These are phyloP conservation scores for Penicillium sp. DNA, from an alignment of 2,329 filamentous ascomycete genomes.

Conservation along the genomic window DNA sequence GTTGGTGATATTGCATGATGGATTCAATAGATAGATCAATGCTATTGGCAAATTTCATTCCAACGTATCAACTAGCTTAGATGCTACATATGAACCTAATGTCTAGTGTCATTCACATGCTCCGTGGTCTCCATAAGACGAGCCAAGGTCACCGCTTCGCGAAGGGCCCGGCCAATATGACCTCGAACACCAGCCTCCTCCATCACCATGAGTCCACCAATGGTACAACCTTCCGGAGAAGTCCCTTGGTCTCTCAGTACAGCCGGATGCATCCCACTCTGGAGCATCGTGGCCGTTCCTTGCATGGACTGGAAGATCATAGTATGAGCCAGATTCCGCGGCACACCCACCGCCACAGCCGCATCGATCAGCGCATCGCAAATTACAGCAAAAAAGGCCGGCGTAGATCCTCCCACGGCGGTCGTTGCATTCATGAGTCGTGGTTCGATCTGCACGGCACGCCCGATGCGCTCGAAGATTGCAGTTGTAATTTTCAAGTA, in stretches of 20 bases:
- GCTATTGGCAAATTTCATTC: no score
- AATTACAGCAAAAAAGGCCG: conserved; percentile 62
- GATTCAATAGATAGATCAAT: not conserved
- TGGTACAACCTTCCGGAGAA: conserved; percentile 65
- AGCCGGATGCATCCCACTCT: conserved; percentile 61
- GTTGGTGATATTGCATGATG: not conserved
- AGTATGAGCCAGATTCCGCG: conserved; percentile 58
- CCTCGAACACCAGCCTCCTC: conserved; percentile 60
- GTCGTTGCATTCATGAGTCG: conserved; percentile 59
- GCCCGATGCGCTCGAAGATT: conserved; percentile 57
- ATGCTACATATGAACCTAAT: conserved; percentile 9
- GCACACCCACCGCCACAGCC: conserved; percentile 63
- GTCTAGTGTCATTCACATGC: conserved; percentile 29
- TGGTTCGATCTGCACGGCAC: conserved; percentile 53
- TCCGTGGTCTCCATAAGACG: conserved; percentile 49
- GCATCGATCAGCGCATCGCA: conserved; percentile 63
- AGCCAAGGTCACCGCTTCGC: conserved; percentile 62
- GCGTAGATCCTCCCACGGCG: conserved; percentile 62
- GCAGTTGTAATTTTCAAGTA: conserved; percentile 36
- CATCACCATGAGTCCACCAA: conserved; percentile 61
- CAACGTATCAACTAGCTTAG: not conserved
- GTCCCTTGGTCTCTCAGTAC: conserved; percentile 61
- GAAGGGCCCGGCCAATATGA: conserved; percentile 55
- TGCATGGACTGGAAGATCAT: conserved; percentile 66
- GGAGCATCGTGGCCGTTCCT: conserved; percentile 60